phyloP scores from a whole-genome alignment of 495 filamentous ascomycete species.

The Glonium stellatum region DNA sequence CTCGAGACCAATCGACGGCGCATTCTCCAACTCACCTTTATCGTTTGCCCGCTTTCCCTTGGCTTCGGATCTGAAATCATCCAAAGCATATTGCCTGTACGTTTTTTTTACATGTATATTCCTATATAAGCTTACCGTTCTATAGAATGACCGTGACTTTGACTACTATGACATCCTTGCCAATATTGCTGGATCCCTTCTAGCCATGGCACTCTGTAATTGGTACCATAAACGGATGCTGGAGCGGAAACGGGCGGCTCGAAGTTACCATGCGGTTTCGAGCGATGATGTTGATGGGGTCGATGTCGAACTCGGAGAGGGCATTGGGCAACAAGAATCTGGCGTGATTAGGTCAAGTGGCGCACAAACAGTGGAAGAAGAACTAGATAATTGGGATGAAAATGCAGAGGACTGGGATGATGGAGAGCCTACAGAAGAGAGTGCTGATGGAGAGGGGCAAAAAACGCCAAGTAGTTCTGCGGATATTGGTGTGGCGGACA shows the following conservation, averaged over 20 bases:
- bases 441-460: conserved; percentile 4
- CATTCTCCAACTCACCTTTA: conserved; percentile 73
- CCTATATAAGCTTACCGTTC: conserved; percentile 8
- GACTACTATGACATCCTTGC: conserved; percentile 81
- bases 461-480: conserved; percentile 9
- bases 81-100: conserved; percentile 65
- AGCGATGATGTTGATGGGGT: conserved; percentile 46
- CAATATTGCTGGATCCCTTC: conserved; percentile 73
- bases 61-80: conserved; percentile 80
- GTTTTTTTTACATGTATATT: background rate
- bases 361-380: conserved; percentile 52
- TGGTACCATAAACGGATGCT: conserved; percentile 97
- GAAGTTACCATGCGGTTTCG: conserved; percentile 59
- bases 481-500: conserved; percentile 16
- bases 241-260: conserved; percentile 71
- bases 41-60: conserved; percentile 65
- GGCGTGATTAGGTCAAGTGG: conserved; percentile 25
- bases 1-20: conserved; percentile 82
- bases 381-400: conserved; percentile 80
- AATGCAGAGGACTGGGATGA: conserved; percentile 73
- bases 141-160: conserved; percentile 64
- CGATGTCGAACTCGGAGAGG: conserved; percentile 41
- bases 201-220: conserved; percentile 63
- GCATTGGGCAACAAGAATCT: conserved; percentile 26
- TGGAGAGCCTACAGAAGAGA: conserved; percentile 5